These are phyloP conservation scores for Agarophyton chilense DNA, from an alignment of 23 red algal species.

Conservation along the genomic window DNA sequence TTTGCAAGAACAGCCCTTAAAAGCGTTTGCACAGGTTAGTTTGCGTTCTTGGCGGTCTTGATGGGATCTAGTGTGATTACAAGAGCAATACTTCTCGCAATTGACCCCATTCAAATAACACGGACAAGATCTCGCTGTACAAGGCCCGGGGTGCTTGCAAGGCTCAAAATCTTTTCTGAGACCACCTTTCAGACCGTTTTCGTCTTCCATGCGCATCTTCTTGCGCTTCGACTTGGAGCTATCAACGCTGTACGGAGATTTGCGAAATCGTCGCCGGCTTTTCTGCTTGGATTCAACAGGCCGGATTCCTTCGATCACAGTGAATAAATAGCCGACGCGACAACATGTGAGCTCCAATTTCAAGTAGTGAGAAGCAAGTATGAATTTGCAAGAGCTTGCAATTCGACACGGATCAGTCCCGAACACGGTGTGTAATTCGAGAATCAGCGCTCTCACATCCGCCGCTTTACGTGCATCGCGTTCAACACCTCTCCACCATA, in stretches of 20 bases:
- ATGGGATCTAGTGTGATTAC: constrained; percentile 33
- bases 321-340: constrained; percentile 21
- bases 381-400: constrained; percentile 16
- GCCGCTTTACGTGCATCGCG: neutral
- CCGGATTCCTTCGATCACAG: constrained; percentile 3
- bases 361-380: neutral
- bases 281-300: neutral
- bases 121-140: constrained; percentile 65
- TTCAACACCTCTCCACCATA: constrained; percentile 29
- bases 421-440: constrained; percentile 33
- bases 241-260: neutral
- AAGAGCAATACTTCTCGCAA: constrained; percentile 95
- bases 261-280: neutral
- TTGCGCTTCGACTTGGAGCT: constrained; percentile 10
- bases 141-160: constrained; percentile 78
- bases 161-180: constrained; percentile 57
- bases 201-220: constrained; percentile 25
- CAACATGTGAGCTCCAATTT: constrained; percentile 25
- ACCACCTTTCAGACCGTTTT: constrained; percentile 31
- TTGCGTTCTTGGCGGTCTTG: constrained; percentile 7
- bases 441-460: constrained; percentile 12
- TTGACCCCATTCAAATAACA: constrained; percentile 63
- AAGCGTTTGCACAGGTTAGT: constrained; percentile 48
- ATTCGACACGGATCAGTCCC: constrained; percentile 56
- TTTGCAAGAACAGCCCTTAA: constrained; percentile 67